Conservation (phyloP, 75 land plant species). For the Picea glauca region DNA sequence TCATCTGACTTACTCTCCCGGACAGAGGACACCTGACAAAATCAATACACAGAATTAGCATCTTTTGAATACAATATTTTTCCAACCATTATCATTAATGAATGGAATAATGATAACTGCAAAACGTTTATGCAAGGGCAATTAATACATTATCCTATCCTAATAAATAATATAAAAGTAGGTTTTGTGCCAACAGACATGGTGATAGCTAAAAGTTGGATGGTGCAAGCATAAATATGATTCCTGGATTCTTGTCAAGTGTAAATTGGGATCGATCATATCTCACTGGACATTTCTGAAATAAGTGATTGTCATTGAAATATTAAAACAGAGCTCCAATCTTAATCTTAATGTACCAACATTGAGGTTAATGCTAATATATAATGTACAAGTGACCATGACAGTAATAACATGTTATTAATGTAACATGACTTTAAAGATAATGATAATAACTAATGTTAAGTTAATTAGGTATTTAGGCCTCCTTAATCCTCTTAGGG, state of each 20-base stretch:
- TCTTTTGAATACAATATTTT: not conserved
- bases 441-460: too few species aligned
- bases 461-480: too few species aligned
- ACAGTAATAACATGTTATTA: too few species aligned
- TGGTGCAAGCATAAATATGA: too few species aligned
- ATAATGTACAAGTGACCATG: too few species aligned
- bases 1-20: slow-evolving; percentile 98
- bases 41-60: not conserved
- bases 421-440: too few species aligned
- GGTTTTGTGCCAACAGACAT: not conserved
- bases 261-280: not conserved
- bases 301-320: not conserved
- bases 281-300: not conserved
- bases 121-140: not conserved
- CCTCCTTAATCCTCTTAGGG: too few species aligned
- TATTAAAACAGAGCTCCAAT: not conserved
- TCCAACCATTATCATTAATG: not conserved
- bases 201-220: not conserved
- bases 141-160: not conserved
- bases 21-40: slow-evolving; percentile 84
- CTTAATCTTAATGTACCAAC: too few species aligned
- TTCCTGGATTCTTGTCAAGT: too few species aligned
- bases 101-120: not conserved
- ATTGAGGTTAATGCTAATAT: too few species aligned
- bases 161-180: not conserved